Conservation (phyloP, 805 yeast genomes). For the Barnettozyma sp. region DNA sequence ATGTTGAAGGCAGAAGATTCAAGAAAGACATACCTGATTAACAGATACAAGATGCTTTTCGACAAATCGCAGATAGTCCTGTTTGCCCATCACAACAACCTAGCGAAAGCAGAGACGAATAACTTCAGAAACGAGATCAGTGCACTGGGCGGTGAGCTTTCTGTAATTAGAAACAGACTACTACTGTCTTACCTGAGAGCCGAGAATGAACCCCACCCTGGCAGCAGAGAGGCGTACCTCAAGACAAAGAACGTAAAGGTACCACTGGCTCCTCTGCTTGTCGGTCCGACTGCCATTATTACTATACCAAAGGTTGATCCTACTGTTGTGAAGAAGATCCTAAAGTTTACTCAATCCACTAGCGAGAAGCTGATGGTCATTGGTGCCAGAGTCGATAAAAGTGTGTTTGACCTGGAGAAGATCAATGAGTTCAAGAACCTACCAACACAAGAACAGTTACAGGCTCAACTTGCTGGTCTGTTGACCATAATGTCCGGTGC, state of each 20-base stretch:
- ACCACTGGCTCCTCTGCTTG: slow-evolving; percentile 62
- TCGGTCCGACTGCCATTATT: slow-evolving; percentile 84
- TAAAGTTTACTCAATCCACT: slow-evolving; percentile 53
- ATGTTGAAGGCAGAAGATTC: slow-evolving; percentile 59
- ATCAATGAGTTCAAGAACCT: slow-evolving; percentile 63
- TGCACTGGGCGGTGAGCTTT: slow-evolving; percentile 61
- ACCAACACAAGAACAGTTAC: slow-evolving; percentile 65
- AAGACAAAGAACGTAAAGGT: slow-evolving; percentile 42
- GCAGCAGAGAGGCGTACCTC: slow-evolving; percentile 44
- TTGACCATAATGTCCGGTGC: slow-evolving; percentile 85
- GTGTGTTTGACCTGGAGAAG: slow-evolving; percentile 43
- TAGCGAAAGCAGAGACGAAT: slow-evolving; percentile 62
- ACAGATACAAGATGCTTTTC: slow-evolving; percentile 67
- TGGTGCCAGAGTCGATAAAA: slow-evolving; percentile 77
- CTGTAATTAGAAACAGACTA: slow-evolving; percentile 60
- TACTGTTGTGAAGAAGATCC: slow-evolving; percentile 48
- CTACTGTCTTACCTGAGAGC: slow-evolving; percentile 75
- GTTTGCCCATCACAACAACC: slow-evolving; percentile 79
- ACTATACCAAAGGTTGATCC: slow-evolving; percentile 68
- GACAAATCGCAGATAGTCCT: slow-evolving; percentile 63
- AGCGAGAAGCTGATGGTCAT: slow-evolving; percentile 72
- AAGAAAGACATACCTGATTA: slow-evolving; percentile 82
- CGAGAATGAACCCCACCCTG: slow-evolving; percentile 65
- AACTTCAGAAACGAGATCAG: slow-evolving; percentile 53
- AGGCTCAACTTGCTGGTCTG: slow-evolving; percentile 75